Conservation (phyloP, 2,329 filamentous ascomycete species). For the Diplodia scrobiculata region DNA sequence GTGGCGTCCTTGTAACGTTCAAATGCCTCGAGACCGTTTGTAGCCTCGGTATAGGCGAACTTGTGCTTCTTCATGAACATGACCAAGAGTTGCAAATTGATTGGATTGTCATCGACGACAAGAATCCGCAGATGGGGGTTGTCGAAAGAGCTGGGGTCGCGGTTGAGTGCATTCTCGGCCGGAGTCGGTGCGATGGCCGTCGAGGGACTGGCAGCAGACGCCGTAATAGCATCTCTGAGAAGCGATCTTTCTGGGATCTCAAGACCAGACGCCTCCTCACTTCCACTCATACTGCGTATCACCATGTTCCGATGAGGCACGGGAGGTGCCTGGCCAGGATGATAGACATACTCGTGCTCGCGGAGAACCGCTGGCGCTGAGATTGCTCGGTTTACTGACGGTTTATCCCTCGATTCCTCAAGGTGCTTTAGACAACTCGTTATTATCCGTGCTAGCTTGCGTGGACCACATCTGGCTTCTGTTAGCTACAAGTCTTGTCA, state of each 20-base stretch:
- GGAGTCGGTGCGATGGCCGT: conserved; percentile 1
- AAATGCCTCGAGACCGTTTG: conserved; percentile 44
- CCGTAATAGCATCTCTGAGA: conserved; percentile 14
- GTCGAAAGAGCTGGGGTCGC: neutral
- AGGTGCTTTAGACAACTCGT: neutral
- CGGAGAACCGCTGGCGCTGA: conserved; percentile 15
- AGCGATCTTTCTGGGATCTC: conserved; percentile 22
- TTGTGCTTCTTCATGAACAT: conserved; percentile 44
- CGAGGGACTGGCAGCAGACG: neutral
- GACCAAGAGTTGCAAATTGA: conserved; percentile 45
- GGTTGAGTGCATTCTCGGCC: conserved; percentile 4
- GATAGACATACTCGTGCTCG: neutral
- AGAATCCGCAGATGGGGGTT: conserved; percentile 34
- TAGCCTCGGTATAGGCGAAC: conserved; percentile 41
- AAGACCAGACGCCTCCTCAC: conserved; percentile 8
- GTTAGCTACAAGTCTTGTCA: neutral
- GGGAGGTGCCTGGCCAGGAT: neutral
- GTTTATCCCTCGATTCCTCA: neutral
- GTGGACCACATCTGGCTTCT: conserved; percentile 18
- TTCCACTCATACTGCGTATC: conserved; percentile 18
- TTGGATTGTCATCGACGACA: conserved; percentile 46
- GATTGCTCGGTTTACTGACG: conserved; percentile 6
- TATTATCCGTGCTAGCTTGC: conserved; percentile 24
- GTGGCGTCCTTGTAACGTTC: conserved; percentile 36
- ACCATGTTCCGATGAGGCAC: conserved; percentile 1